A percentile compares a stretch with the other conserved stretches of the same genome.
Conservation (phyloP, 2,329 filamentous ascomycete species). For the Fusarium luffae region DNA sequence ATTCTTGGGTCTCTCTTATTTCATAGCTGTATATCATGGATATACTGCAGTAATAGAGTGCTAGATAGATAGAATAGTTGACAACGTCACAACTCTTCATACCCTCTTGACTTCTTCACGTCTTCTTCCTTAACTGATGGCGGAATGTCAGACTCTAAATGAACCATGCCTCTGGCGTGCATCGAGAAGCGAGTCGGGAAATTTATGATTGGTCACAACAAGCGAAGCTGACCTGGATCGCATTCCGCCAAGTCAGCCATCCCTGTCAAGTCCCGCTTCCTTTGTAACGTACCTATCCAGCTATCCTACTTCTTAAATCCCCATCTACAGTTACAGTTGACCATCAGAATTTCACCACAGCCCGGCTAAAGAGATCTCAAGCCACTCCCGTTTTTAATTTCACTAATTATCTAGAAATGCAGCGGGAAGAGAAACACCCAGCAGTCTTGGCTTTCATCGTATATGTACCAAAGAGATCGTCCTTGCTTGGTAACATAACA, state of each 20-base stretch:
- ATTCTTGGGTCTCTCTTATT: background rate
- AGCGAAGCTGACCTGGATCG: slow-evolving; percentile 43
- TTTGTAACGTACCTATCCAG: background rate
- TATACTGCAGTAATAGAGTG: background rate
- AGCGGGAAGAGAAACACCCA: background rate
- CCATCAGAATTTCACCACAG: background rate
- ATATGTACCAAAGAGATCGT: background rate
- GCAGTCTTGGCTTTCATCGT: slow-evolving; percentile 13
- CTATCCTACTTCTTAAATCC: background rate
- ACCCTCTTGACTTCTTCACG: background rate
- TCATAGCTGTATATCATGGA: background rate
- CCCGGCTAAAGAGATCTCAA: background rate
- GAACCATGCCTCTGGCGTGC: slow-evolving; percentile 37
- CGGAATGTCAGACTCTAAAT: slow-evolving; percentile 34
- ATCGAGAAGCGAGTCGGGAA: slow-evolving; percentile 47
- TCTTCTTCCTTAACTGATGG: background rate
- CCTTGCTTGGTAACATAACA: slow-evolving; percentile 6
- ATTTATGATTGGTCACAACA: slow-evolving; percentile 46
- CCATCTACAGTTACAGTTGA: background rate
- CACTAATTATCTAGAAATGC: background rate
- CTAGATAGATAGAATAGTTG: background rate
- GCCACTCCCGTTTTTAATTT: slow-evolving; percentile 23
- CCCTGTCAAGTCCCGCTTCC: slow-evolving; percentile 12
- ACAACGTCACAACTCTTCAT: background rate
- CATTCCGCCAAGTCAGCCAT: slow-evolving; percentile 39